Evolutionary conservation across 208 protist genomes (phyloP), one percentile per base, ranked within the genome.

Genomic region (Wallacemonas rigidus): DNA sequence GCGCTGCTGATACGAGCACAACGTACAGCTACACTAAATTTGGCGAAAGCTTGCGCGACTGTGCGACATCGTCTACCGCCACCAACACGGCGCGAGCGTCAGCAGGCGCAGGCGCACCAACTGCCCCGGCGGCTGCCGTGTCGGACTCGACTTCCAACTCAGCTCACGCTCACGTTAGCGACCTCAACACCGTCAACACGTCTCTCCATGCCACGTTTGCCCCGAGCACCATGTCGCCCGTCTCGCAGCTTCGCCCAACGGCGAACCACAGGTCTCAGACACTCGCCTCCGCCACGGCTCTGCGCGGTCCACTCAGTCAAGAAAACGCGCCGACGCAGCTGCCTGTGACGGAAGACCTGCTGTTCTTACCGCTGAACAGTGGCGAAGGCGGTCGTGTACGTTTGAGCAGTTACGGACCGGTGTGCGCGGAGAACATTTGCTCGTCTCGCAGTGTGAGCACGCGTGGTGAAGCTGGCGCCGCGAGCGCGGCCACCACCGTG

Each of bases 181-280:
- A 8, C 47, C 11, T 14, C 11, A 14, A 8, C 11, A 51, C 51
- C 15, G 51, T n/a, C 51, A 56, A 56, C 51, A 56, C 51, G 51
- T 62, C 56, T 38, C 56, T 62, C 17, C 56, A 62, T 15, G 56
- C 56, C 56, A 62, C 56, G 36, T 62, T 62, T 15, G 56, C 56
- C 15, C 56, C 56, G 12, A 36, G 0, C 56, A 62, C 56, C 8
- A 38, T 62, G 36, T 43, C 35, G 3, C 56, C 56, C 9, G 11
- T 38, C 15, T 14, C 15, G 56, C 5, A 3, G 4, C 17, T 7
- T 9, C 51, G 14, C 12, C 51, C 51, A 0, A n/a, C 14, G 14
- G 14, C 47, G 11, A 14, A 8, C 47, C 14, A 8, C 11, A 51
- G 14, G 47, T 8, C 7, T 51, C 47, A 14, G 11, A 14, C 47